phyloP scores from a whole-genome alignment of 176 grass and related monocot genomes.

The Oryza nivara region DNA sequence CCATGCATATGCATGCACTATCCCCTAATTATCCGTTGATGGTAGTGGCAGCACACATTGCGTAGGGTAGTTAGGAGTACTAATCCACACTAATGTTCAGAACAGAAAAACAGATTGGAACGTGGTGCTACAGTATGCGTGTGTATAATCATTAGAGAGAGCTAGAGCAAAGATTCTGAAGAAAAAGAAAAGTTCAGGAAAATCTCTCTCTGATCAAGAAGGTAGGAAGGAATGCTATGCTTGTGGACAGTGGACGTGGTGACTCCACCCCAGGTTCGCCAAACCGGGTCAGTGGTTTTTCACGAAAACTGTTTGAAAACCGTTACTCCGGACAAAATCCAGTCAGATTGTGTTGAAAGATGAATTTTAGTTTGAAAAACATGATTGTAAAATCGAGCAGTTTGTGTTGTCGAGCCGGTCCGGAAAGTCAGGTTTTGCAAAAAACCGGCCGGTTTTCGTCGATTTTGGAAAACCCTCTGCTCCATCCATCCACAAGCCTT shows the following conservation, averaged over 20 bases:
- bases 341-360: no score
- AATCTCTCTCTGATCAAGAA: neutral
- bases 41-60: neutral
- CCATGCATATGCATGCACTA: neutral
- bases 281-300: no score
- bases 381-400: no score
- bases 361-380: no score
- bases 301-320: no score
- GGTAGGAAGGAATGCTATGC: neutral
- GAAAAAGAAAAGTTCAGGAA: neutral
- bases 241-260: slow-evolving; percentile 12
- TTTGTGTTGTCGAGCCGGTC: no score
- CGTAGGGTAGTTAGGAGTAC: slow-evolving; percentile 7
- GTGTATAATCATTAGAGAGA: slow-evolving; percentile 25
- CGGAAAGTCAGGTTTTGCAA: no score
- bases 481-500: neutral
- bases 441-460: no score
- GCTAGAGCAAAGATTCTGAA: neutral
- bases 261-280: no score
- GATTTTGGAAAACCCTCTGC: no score
- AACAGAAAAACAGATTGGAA: neutral
- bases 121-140: neutral
- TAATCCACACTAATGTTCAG: neutral
- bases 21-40: slow-evolving; percentile 34
- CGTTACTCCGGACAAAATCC: no score